These are phyloP conservation scores for Camptophora hylomeconis DNA, from an alignment of 2,329 filamentous ascomycete species.

Conservation along the genomic window DNA sequence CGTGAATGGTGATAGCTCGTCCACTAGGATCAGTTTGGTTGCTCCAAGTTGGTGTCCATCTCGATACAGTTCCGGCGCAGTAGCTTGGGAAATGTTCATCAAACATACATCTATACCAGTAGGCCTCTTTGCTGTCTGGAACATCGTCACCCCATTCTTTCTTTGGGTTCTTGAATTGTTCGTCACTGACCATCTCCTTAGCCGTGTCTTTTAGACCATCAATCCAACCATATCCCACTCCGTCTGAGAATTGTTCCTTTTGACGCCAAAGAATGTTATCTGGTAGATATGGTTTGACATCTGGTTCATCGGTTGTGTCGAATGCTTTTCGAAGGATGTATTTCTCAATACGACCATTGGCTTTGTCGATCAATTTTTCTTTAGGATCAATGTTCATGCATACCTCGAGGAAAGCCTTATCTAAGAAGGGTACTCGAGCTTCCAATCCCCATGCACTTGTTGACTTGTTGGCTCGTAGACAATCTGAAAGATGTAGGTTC, in stretches of 20 bases:
- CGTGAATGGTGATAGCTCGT: slow-evolving; percentile 64
- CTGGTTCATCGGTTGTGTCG: slow-evolving; percentile 78
- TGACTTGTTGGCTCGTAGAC: slow-evolving; percentile 96
- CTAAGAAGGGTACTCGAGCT: slow-evolving; percentile 92
- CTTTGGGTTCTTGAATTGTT: slow-evolving; percentile 98
- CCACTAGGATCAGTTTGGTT: slow-evolving; percentile 93
- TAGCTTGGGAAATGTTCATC: slow-evolving; percentile 93
- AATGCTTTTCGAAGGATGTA: slow-evolving; percentile 97
- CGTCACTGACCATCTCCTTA: slow-evolving; percentile 77
- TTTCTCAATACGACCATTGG: slow-evolving; percentile 87
- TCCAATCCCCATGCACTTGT: slow-evolving; percentile 97
- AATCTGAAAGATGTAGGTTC: slow-evolving; percentile 93
- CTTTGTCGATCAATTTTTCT: slow-evolving; percentile 91
- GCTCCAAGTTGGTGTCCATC: slow-evolving; percentile 96
- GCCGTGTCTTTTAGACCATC: slow-evolving; percentile 93
- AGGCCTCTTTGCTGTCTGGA: slow-evolving; percentile 94
- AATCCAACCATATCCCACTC: slow-evolving; percentile 98
- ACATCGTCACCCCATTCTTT: slow-evolving; percentile 87
- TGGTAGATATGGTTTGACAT: slow-evolving; percentile 73
- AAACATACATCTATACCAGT: slow-evolving; percentile 98
- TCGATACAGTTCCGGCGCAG: slow-evolving; percentile 85
- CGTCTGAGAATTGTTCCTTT: slow-evolving; percentile 99
- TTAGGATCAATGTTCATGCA: slow-evolving; percentile 87
- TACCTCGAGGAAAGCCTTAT: slow-evolving; percentile 90
- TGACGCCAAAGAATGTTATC: slow-evolving; percentile 94